Percentiles rank a stretch among this genome's conserved stretches.
Conservation (phyloP, 352 stramenopile genomes). For the Phytophthora uliginosa region DNA sequence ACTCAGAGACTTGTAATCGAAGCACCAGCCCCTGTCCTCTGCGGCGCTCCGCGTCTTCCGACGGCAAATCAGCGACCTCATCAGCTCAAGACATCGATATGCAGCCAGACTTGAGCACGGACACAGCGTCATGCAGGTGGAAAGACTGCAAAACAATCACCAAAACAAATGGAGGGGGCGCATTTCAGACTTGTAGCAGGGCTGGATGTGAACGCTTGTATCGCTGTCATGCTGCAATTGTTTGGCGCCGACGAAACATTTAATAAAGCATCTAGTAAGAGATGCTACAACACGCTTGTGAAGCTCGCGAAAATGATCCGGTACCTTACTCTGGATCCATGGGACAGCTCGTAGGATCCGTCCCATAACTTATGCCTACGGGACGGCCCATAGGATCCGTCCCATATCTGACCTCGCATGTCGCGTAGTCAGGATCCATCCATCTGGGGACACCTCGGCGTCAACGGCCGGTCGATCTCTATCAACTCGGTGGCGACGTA, state of each 20-base stretch:
- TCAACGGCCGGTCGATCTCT: too few relatives aligned
- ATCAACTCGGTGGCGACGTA: too few relatives aligned
- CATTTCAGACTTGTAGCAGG: slow-evolving; percentile 1
- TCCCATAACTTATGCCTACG: too few relatives aligned
- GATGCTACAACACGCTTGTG: slow-evolving; percentile 19
- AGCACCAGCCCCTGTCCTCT: neutral
- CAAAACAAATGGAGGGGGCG: neutral
- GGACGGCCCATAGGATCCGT: too few relatives aligned
- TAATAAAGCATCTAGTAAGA: slow-evolving; percentile 13
- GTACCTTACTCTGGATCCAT: too few relatives aligned
- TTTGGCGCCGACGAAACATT: slow-evolving; percentile 5
- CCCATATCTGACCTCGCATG: too few relatives aligned
- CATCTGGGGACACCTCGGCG: too few relatives aligned
- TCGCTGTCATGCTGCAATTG: neutral
- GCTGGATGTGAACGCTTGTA: neutral
- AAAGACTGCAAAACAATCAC: neutral
- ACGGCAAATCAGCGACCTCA: neutral
- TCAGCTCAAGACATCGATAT: neutral
- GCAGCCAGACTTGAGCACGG: neutral
- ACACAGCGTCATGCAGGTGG: neutral
- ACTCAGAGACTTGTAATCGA: neutral
- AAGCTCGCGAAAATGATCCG: neutral
- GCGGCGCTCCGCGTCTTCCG: neutral
- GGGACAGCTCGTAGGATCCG: too few relatives aligned
- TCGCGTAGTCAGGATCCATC: too few relatives aligned